A percentile compares a stretch with the other conserved stretches of the same genome.
Conservation (phyloP, 2,329 filamentous ascomycete genomes). For the Sarocladiaceae sp. region DNA sequence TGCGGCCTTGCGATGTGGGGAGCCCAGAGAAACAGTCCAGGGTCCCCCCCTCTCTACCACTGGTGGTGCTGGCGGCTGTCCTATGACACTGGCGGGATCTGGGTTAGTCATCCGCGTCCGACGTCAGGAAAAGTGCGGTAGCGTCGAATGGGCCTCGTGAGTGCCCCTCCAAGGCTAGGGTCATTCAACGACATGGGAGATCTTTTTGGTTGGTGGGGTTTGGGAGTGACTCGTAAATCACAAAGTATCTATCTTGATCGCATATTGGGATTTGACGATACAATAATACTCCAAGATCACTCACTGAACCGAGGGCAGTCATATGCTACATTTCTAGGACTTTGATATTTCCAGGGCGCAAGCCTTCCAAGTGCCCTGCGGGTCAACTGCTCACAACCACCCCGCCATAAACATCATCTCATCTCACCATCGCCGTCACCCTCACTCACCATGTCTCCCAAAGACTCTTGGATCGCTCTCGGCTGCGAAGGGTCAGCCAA, state of each 20-base stretch:
- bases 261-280: background rate
- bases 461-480: slow-evolving; percentile 47
- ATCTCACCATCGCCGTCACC: background rate
- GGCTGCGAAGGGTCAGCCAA: slow-evolving; percentile 90
- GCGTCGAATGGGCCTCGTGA: too few species aligned
- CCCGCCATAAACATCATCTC: background rate
- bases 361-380: too few species aligned
- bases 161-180: background rate
- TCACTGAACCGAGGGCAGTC: too few species aligned
- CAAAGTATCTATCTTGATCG: background rate
- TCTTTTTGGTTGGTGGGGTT: slow-evolving; percentile 5
- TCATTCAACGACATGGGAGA: background rate
- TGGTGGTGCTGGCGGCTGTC: background rate
- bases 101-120: slow-evolving; percentile 3
- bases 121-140: too few species aligned
- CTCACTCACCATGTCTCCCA: slow-evolving; percentile 16
- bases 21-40: background rate
- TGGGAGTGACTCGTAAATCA: background rate
- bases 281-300: too few species aligned
- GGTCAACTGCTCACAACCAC: too few species aligned
- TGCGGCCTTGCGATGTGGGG: slow-evolving; percentile 6
- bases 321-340: too few species aligned
- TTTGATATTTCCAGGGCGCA: too few species aligned
- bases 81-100: background rate
- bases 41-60: background rate